Evolutionary conservation across 768 basidiomycete genomes (phyloP), one percentile per base, ranked within the genome.

Genomic region (Mycena epipterygia): DNA sequence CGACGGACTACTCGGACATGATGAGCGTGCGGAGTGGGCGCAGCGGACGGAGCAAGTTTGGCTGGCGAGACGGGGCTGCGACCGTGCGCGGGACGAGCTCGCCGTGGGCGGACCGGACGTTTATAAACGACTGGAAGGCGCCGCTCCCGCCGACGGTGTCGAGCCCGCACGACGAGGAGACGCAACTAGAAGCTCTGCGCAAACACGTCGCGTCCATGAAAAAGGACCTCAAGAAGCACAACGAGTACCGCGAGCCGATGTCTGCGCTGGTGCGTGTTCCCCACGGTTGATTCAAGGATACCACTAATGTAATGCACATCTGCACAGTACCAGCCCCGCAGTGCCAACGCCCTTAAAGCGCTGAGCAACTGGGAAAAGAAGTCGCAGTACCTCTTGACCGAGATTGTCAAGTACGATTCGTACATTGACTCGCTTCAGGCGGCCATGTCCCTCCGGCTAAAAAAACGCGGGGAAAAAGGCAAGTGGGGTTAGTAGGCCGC

Each of bases 361-460:
- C 86, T 89, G 74, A 88, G 88, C 69, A 99, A 99, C 78, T 99
- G 96, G 95, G 94, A 95, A 82, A 93, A 90, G 78, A 97, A 93
- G 78, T 95, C 94, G 3, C 91, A 95, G 76, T 95, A 95, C 79
- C 83, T 99, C 53, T 86, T 96, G 61, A 89, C 93, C 12, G 97
- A 99, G 83, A 94, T 95, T 46, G 94, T 96, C 78, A 99, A 99
- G 80, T 99, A 98, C 80, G 91, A 95, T 61, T 93, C 94, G 19
- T 99, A 99, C 79, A 92, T 97, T 64, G 96, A 97, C 72, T 94
- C 96, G 8, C 86, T 99, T 33, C 89, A 92, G 78, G 82, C 85
- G 5, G 97, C 93, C 41, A 97, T 96, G 91, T 84, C 85, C 12
- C 85, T 97, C 48, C 90, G 96, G 37, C 83, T 97, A 73, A 95